phyloP scores from a whole-genome alignment of 192 early-diverging fungal species.

The Podila epigama region DNA sequence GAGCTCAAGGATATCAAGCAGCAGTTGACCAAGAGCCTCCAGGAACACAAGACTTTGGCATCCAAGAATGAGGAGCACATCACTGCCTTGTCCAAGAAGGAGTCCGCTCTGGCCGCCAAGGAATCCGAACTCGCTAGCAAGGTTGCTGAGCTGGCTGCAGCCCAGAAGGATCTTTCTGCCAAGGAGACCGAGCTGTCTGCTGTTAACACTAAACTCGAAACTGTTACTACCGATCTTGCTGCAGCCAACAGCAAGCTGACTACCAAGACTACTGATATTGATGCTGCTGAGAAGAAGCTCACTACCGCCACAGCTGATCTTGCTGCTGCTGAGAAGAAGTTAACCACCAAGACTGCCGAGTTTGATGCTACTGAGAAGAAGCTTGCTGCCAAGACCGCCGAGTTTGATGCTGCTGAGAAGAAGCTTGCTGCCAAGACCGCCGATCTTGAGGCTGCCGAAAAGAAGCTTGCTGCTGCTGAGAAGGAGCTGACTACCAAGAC shows the following conservation, averaged over 20 bases:
- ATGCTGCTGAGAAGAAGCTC: not conserved
- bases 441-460: not conserved
- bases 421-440: not conserved
- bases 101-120: slow-evolving; percentile 15
- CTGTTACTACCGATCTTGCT: too few relatives aligned
- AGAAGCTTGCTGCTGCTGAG: not conserved
- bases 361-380: not conserved
- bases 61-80: slow-evolving; percentile 28
- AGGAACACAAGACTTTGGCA: slow-evolving; percentile 18
- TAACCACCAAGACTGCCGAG: not conserved
- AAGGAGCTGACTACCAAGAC: not conserved
- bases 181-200: slow-evolving; percentile 2
- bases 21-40: slow-evolving; percentile 16
- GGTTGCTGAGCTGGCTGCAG: slow-evolving; percentile 6
- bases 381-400: not conserved
- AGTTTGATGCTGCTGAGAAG: not conserved
- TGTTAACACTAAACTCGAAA: too few relatives aligned
- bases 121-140: slow-evolving; percentile 9
- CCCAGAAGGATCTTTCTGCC: slow-evolving; percentile 7
- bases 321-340: not conserved
- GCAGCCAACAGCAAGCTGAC: too few relatives aligned
- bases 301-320: not conserved
- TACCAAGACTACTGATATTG: too few relatives aligned
- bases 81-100: slow-evolving; percentile 20
- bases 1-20: slow-evolving; percentile 18